phyloP scores from a whole-genome alignment of 768 basidiomycete species.

The Scleroderma bovista region DNA sequence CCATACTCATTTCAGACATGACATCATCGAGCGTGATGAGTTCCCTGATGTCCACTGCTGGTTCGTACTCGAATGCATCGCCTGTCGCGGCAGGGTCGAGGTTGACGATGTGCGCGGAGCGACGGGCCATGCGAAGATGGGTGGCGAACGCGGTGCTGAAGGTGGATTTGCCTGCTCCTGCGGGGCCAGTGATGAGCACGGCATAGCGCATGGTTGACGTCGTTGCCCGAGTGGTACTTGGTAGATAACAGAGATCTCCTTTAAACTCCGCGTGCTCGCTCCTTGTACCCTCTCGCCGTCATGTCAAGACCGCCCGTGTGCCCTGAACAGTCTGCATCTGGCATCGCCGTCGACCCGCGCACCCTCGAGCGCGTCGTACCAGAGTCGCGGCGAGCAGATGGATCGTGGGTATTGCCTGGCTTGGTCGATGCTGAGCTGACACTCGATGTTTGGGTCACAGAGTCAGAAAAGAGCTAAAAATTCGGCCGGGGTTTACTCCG shows the following conservation, averaged over 20 bases:
- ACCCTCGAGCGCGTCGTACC: constrained; percentile 88
- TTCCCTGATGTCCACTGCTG: constrained; percentile 90
- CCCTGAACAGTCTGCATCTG: constrained; percentile 64
- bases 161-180: constrained; percentile 96
- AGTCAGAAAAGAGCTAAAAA: constrained; percentile 80
- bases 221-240: not conserved
- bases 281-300: not conserved
- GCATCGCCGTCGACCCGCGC: constrained; percentile 80
- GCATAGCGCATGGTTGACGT: constrained; percentile 80
- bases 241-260: constrained; percentile 12
- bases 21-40: constrained; percentile 91
- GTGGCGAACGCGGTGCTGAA: constrained; percentile 86
- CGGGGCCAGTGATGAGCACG: constrained; percentile 89
- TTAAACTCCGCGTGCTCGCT: constrained; percentile 24
- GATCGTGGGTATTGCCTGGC: constrained; percentile 51
- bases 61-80: constrained; percentile 87
- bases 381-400: constrained; percentile 75
- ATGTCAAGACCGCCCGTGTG: constrained; percentile 79
- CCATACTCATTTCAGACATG: constrained; percentile 91
- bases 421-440: constrained; percentile 8
- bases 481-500: constrained; percentile 90
- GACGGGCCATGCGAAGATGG: constrained; percentile 76
- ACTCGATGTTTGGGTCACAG: constrained; percentile 34
- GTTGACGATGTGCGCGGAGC: constrained; percentile 90
- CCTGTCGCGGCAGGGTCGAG: constrained; percentile 91